Base-by-base conservation (phyloP, 2,329 filamentous ascomycete genomes). In the Alternaria sp. region DNA sequence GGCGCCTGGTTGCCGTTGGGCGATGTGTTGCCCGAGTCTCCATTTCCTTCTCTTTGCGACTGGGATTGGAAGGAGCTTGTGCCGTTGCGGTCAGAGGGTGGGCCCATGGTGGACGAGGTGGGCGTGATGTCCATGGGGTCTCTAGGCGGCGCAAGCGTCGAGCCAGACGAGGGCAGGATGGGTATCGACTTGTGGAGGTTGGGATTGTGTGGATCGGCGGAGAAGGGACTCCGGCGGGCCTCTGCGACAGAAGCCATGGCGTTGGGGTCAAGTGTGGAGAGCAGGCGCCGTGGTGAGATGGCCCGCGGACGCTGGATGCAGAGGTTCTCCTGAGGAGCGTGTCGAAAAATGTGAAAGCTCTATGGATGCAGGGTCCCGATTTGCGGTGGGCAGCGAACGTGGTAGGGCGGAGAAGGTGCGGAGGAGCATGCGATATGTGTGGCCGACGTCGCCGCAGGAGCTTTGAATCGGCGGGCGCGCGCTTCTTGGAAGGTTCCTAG, bases 121-220 rank as follows among this genome's bases (percentile, higher is more conserved):
- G 58, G 58, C 46, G 84, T 84, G 54, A 85, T 79, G 59, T 87
- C 85, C 85, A 87, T 88, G 57, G 83, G 81, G 65, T 86, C 85
- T 58, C 80, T 81, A 32, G 81, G 79, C 62, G 80, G 76, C 50
- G 80, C 78, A 48, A 81, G 69, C 49, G 82, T 80, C 48, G 81
- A 75, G 54, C 76, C 72, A 36, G 82, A 81, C 18, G 83, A 84
- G 18, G 83, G 80, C 52, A 85, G 80, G 60, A 86, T 81, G 51
- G 85, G 83, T 48, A 86, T 82, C 48, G 83, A 82, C 72, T 83
- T 82, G 72, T 83, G 81, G 65, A 82, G 81, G 58, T 79, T 76
- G 49, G 75, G 71, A 76, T 77, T 69, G 76, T 79, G 76, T 4
- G 71, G 63, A 55, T 79, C 77, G 72, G 76, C 76, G 61, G 81